Base-by-base conservation (phyloP, 805 yeast species). In the Saccharomycopsis capsularis region DNA sequence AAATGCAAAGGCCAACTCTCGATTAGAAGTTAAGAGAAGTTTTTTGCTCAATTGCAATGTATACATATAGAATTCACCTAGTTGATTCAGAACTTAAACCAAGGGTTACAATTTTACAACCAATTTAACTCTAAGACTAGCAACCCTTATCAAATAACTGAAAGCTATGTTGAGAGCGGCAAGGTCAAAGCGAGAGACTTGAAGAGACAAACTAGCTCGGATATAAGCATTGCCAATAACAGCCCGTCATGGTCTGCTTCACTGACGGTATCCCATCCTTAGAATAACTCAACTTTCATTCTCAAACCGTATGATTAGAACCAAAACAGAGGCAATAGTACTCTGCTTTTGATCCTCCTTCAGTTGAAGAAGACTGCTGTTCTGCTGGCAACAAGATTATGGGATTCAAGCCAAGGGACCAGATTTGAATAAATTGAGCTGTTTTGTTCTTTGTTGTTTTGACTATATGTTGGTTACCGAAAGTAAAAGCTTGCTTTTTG, bases 71-170 rank as follows among this genome's bases (percentile, higher is more conserved):
- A 75, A 42, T 82, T 70, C 57, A 62, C 70, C 27, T 86, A 83
- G 56, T 70, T 86, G 2, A 62, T 73, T 16, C 66, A 70, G 3
- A 83, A 85, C 59, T 61, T 87, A 23, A 73, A 73, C 27, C 85
- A 83, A 56, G 96, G 95, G 0, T 57, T 76, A 0, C 71, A 72
- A 47, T 89, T 89, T 60, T 90, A 90, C 65, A 70, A 70, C 35
- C 83, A 81, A 46, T 75, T 86, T 53, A 65, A 73, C 27, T 62
- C 61, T 6, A 74, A 75, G 46, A 71, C 76, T 4, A 65, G 68
- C 24, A 63, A 56, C 2, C 71, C 80, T 19, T 58, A 73, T 36
- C 63, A 64, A 13, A 78, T 74, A 37, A 72, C 82, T 54, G 78
- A 75, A 52, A 64, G 67, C 15, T 82, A 68, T 60, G 73, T 78